Evolutionary conservation across 306 rosid genomes (phyloP).

Genomic region (Begonia loranthoides): DNA sequence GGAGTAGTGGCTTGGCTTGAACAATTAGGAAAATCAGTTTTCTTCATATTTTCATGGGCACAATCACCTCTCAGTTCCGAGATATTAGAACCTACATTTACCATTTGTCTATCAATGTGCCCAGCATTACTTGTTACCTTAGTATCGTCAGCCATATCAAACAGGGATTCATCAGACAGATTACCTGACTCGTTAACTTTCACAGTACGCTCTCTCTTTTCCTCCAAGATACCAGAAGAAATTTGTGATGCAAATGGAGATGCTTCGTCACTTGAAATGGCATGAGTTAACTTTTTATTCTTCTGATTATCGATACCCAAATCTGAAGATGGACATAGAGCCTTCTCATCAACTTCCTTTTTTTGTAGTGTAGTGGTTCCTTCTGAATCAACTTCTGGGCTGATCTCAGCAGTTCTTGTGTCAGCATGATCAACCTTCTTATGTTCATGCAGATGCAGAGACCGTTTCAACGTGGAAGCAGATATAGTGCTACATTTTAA

Average conservation of each 20-base stretch:
- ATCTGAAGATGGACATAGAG: constrained; percentile 32
- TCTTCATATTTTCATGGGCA: constrained; percentile 9
- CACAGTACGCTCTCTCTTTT: constrained; percentile 12
- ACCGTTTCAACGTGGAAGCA: too few relatives aligned
- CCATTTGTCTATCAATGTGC: constrained; percentile 12
- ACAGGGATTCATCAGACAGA: constrained; percentile 9
- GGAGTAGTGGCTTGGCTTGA: constrained; percentile 1
- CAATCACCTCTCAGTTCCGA: constrained; percentile 9
- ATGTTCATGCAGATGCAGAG: too few relatives aligned
- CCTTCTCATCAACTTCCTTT: constrained; percentile 28
- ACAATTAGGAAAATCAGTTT: constrained; percentile 10
- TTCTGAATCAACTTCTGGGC: constrained; percentile 22
- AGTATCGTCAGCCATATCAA: constrained; percentile 10
- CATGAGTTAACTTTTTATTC: not conserved
- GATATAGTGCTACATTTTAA: too few relatives aligned
- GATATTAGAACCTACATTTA: constrained; percentile 1
- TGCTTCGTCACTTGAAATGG: too few relatives aligned
- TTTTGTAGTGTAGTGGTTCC: constrained; percentile 16
- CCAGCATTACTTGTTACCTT: constrained; percentile 6
- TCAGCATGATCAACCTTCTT: too few relatives aligned
- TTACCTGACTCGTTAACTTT: constrained; percentile 15
- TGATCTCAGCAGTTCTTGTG: constrained; percentile 18
- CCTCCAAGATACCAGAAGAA: constrained; percentile 9
- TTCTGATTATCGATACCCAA: constrained; percentile 19
- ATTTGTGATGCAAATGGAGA: not conserved